phyloP scores from a whole-genome alignment of 352 stramenopile species.

The Phytopythium boreale region DNA sequence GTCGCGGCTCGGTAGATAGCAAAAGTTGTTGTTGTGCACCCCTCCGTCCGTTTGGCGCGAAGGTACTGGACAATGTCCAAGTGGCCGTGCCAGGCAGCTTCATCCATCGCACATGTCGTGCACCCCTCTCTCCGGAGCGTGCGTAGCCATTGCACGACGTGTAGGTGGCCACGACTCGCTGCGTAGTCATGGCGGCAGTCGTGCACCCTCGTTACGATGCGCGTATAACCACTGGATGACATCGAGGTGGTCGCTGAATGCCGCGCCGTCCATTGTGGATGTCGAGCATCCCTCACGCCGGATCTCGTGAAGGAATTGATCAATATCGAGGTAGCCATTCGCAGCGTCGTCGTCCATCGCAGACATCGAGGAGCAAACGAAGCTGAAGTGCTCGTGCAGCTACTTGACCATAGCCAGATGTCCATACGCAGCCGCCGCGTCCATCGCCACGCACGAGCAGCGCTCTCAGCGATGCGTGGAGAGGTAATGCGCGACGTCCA shows the following conservation, averaged over 20 bases:
- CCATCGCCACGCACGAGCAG: background rate
- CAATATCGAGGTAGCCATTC: background rate
- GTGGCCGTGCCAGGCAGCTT: no score
- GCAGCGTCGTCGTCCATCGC: background rate
- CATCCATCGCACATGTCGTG: background rate
- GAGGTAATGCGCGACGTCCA: background rate
- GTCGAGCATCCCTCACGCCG: background rate
- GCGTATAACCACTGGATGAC: slow-evolving; percentile 3
- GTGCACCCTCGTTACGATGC: background rate
- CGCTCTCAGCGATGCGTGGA: background rate
- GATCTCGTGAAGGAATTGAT: background rate
- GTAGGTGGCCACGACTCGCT: background rate
- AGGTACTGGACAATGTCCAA: background rate
- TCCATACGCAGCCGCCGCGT: background rate
- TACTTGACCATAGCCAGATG: background rate
- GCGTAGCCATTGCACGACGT: background rate
- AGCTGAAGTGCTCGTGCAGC: no score
- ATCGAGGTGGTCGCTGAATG: background rate
- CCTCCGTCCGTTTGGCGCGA: background rate
- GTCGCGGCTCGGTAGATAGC: background rate
- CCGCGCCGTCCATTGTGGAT: background rate
- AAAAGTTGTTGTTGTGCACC: background rate
- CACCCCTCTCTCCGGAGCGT: background rate
- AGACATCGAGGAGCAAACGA: no score
- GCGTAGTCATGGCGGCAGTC: background rate